Evolutionary conservation across 305 asterid species (phyloP), one percentile per base, ranked within the genome.

Genomic region (Fraxinus velutina): DNA sequence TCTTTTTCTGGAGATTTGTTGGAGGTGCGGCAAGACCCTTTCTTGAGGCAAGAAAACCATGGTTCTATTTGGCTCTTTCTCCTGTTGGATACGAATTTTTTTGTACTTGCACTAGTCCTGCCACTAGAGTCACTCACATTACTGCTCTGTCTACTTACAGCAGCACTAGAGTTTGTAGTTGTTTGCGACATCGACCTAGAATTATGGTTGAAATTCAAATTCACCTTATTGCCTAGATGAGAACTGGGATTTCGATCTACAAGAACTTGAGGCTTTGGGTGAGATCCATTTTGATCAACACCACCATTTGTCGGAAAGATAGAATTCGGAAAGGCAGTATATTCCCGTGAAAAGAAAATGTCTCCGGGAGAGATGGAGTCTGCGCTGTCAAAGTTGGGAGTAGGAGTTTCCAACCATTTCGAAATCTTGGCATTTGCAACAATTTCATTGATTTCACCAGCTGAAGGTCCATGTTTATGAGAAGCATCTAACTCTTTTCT

Each of bases 1-100:
- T 85, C 90, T 80, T 86, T 90, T 75, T 89, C 92, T 3, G 97
- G 93, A 42, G 97, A 94, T 78, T 84, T 93, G 15, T 81, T 77
- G 1, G 91, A 87, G 15, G 77, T 87, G 79, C 85, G 87, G 84
- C 98, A 93, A n/a, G 89, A 83, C 55, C 95, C 98, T 73, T 81
- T 91, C 86, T 87, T 92, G 81, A 94, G 88, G 89, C 98, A 94
- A 55, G 91, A 82, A 79, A 92, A 91, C 94, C 96, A 92, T 19
- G 87, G 80, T 12, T 91, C 95, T 21, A 85, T 60, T 10, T 88
- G 95, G 66, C 79, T 89, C 86, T 88, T 91, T 76, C 85, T 82
- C 73, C 97, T 84, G 84, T 86, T 92, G 0, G 88, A 90, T 0
- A 90, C 79, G 52, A 94, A 94, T 37, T 88, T 94, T 36, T 78